Base-by-base conservation (phyloP, 2,329 filamentous ascomycete genomes). In the Aspergillus melleus region DNA sequence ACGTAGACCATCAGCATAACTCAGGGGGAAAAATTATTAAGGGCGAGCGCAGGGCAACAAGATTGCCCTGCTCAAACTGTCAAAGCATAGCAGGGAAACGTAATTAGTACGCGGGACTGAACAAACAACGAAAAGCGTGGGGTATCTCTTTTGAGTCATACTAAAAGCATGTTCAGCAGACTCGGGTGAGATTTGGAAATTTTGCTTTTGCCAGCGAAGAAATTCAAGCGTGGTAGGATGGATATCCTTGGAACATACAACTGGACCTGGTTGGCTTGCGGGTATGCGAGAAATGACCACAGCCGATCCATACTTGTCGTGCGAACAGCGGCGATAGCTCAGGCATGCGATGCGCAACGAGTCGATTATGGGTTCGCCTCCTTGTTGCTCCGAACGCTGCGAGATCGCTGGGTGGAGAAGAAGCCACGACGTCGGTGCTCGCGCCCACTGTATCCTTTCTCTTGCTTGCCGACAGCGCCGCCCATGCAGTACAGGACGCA, bases 401-500 rank as follows among this genome's bases (percentile, higher is more conserved):
- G 65, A 8, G 69, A 65, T 49, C 71, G 68, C n/a, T 65, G 64
- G 4, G 66, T 63, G n/a, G 67, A 66, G 67, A 77, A 77, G 68
- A 77, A 77, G 29, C 74, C 74, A 29, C 74, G 74, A 26, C 74
- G 73, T 53, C 74, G 70, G 52, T 74, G 66, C 58, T 74, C 68
- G 30, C 74, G 74, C 30, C 73, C 73, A 54, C 63, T 76, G 61
- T 77, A 77, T 29, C 75, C 75, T 29, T 52, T 44, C 8, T 74
- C 71, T 57, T 68, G 71, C 4, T 66, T 60, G 32, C 70, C 70
- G n/a, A 72, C 66, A 1, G 70, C 66, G 46, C 79, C 79, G 20
- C 76, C 78, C 22, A 83, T 68, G 73, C 84, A 88, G 78, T 86
- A 86, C 57, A 86, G 69, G 42, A 88, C 60, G 22, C 81, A 83